Base-by-base conservation (phyloP, 2,329 filamentous ascomycete genomes). In the Aspergillus tanneri region DNA sequence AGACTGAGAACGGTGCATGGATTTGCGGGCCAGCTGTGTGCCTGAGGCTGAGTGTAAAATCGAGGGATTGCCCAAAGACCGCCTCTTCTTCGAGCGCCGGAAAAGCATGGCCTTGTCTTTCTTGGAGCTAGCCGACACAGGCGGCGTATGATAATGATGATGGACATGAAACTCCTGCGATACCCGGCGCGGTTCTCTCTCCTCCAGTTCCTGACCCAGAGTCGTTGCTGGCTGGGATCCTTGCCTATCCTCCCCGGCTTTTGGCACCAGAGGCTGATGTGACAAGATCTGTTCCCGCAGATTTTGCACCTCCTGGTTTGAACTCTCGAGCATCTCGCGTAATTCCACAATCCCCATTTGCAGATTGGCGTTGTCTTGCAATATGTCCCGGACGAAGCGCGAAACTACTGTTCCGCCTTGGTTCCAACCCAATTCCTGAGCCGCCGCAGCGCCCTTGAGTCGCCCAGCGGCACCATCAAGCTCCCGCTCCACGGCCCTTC, bases 301-400 rank as follows among this genome's bases (percentile, higher is more conserved):
- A 35, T 81, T 82, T 65, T 96, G 90, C 3, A 97, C 93, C 70
- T 99, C 92, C 60, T 96, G 88, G 62, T 97, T 95, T 3, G 92
- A 96, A 65, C 83, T 90, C 61, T 90, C 81, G 18, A 99, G 78
- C 83, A 99, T 85, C 65, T 96, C 91, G 14, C 91, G 81, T 39
- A 99, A 74, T 72, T 99, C 93, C 43, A 91, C 83, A 50, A 97
- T 95, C 12, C 90, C 90, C 54, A 93, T 80, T 67, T 99, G 93
- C 36, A 99, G 75, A 59, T 90, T 96, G 8, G 91, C 90, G 64
- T 99, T 99, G 68, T 99, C 93, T 62, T 95, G 86, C 14, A 99
- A 76, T 47, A 99, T 88, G 66, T 97, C 93, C 58, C 91, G 90
- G 47, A 99, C 93, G 60, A 99, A 97, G 64, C 95, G 89, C 16